Conservation (phyloP, 306 rosid genomes). For the Macrotyloma uniflorum region DNA sequence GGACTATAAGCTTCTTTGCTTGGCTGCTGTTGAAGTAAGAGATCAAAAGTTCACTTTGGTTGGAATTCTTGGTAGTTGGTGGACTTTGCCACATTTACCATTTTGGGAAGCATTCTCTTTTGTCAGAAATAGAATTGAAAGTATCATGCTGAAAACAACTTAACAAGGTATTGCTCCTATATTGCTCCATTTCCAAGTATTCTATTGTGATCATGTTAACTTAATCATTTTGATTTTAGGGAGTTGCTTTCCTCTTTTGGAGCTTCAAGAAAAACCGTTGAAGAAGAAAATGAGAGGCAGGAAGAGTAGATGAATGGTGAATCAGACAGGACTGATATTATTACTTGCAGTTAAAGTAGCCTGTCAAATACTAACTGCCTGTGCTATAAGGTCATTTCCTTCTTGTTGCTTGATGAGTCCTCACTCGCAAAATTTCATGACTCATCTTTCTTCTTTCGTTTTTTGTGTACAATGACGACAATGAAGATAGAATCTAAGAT, state of each 20-base stretch:
- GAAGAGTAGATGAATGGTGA: neutral
- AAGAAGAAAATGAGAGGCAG: neutral
- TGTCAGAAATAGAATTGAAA: slow-evolving; percentile 39
- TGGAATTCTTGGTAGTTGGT: slow-evolving; percentile 87
- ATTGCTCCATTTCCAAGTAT: neutral
- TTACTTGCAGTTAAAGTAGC: neutral
- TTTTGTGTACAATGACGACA: too few relatives aligned
- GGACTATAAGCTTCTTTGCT: slow-evolving; percentile 69
- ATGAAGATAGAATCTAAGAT: too few relatives aligned
- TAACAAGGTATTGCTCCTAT: slow-evolving; percentile 21
- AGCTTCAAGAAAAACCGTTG: neutral
- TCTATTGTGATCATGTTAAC: neutral
- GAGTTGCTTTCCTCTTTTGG: neutral
- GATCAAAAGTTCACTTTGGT: slow-evolving; percentile 56
- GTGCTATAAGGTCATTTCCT: neutral
- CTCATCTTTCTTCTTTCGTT: neutral
- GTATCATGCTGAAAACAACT: slow-evolving; percentile 31
- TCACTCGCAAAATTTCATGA: neutral
- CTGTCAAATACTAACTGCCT: neutral
- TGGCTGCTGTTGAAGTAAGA: slow-evolving; percentile 67
- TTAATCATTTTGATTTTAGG: neutral
- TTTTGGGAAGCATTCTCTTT: slow-evolving; percentile 41
- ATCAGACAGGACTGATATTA: too few relatives aligned
- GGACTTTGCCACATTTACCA: slow-evolving; percentile 53
- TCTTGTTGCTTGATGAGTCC: neutral